phyloP scores from a whole-genome alignment of 2,329 filamentous ascomycete species.

The Ceratocystiopsis minuta region DNA sequence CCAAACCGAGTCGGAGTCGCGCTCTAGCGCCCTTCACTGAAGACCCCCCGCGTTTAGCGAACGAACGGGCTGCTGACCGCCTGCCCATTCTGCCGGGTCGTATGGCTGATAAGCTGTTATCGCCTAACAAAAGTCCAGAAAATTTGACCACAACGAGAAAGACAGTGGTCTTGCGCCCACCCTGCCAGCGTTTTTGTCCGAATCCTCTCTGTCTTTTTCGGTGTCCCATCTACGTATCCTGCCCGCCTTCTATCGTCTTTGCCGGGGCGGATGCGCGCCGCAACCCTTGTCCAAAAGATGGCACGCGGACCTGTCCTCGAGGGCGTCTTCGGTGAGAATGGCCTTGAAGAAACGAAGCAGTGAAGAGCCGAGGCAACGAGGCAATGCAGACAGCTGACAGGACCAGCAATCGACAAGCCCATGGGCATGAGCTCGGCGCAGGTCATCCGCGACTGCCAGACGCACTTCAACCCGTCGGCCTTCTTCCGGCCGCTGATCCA shows the following conservation, averaged over 20 bases:
- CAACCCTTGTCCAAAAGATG: not conserved
- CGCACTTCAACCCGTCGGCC: slow-evolving; percentile 61
- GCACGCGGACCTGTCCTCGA: not conserved
- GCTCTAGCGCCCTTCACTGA: too few relatives aligned
- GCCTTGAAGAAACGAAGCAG: not conserved
- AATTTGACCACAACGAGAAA: too few relatives aligned
- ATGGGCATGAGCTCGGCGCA: slow-evolving; percentile 73
- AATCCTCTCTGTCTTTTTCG: not conserved
- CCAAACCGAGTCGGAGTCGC: too few relatives aligned
- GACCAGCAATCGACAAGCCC: slow-evolving; percentile 78
- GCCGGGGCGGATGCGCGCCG: not conserved
- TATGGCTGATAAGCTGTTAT: too few relatives aligned
- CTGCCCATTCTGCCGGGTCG: too few relatives aligned
- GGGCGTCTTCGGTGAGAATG: not conserved
- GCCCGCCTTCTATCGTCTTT: not conserved
- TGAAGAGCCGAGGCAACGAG: too few relatives aligned
- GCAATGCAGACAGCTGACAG: not conserved
- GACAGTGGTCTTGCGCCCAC: too few relatives aligned
- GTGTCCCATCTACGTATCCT: not conserved
- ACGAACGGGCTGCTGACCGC: too few relatives aligned
- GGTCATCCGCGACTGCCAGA: slow-evolving; percentile 74
- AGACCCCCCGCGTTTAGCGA: too few relatives aligned
- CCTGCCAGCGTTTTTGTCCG: not conserved
- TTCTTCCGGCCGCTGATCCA: slow-evolving; percentile 59
- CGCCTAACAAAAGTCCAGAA: too few relatives aligned